A percentile compares a stretch with the other conserved stretches of the same genome.
phyloP scores from a whole-genome alignment of 768 basidiomycete genomes.

The Rhodotorula kratochvilovae region DNA sequence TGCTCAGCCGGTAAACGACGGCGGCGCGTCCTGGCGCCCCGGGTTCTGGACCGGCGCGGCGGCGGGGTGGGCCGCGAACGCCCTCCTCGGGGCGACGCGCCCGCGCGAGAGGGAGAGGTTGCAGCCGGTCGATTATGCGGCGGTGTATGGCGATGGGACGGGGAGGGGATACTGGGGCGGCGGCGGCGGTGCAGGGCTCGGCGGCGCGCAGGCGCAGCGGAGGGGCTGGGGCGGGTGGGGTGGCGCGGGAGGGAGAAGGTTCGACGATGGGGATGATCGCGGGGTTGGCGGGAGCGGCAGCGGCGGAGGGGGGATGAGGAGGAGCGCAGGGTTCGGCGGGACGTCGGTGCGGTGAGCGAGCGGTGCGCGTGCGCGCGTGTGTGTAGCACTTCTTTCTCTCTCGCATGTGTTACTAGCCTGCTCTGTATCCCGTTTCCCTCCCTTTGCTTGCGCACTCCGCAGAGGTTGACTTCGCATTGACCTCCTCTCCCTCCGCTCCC shows the following conservation, averaged over 20 bases:
- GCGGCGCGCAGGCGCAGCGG: conserved; percentile 52
- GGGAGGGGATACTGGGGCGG: not conserved
- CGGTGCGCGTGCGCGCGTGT: not conserved
- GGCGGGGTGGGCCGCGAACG: conserved; percentile 57
- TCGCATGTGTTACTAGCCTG: no score
- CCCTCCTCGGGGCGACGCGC: conserved; percentile 21
- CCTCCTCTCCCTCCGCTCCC: not conserved
- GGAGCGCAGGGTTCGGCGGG: conserved; percentile 74
- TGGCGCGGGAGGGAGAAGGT: not conserved
- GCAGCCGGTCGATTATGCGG: conserved; percentile 44
- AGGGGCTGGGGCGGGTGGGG: conserved; percentile 44
- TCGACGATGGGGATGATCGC: conserved; percentile 37
- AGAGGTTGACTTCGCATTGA: not conserved
- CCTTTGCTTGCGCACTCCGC: not conserved
- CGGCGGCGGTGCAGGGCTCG: not conserved
- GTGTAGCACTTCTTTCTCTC: not conserved
- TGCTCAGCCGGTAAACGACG: not conserved
- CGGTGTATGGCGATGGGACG: conserved; percentile 18
- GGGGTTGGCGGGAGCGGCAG: conserved; percentile 14
- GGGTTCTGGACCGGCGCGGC: conserved; percentile 84
- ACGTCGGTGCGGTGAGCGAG: conserved; percentile 50
- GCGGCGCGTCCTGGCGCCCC: conserved; percentile 54
- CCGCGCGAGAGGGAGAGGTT: conserved; percentile 11
- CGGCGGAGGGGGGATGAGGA: conserved; percentile 54
- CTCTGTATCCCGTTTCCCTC: not conserved